Evolutionary conservation across 1,284 basidiomycete genomes (phyloP).

Genomic region (Fomes fomentarius): DNA sequence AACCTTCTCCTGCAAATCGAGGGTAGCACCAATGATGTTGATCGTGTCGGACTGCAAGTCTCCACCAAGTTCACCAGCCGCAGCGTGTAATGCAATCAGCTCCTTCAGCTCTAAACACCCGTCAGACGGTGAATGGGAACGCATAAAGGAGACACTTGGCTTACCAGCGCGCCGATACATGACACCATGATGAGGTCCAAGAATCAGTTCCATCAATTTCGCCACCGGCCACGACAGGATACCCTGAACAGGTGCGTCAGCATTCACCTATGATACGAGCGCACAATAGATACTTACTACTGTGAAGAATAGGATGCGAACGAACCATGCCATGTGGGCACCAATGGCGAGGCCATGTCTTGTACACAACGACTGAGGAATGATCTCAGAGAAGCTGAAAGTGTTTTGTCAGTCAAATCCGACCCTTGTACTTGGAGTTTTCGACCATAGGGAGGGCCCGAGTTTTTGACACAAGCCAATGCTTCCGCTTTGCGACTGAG

Average conservation of each 20-base stretch:
- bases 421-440: too few relatives aligned
- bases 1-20: slow-evolving; percentile 70
- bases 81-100: slow-evolving; percentile 70
- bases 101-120: slow-evolving; percentile 77
- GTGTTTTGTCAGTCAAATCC: too few relatives aligned
- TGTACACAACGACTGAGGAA: slow-evolving; percentile 88
- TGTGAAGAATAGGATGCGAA: slow-evolving; percentile 67
- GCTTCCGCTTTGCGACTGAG: too few relatives aligned
- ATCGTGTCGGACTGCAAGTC: slow-evolving; percentile 75
- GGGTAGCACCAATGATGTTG: slow-evolving; percentile 73
- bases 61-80: slow-evolving; percentile 57
- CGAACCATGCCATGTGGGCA: slow-evolving; percentile 85
- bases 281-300: slow-evolving; percentile 52
- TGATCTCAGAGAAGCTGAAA: slow-evolving; percentile 84
- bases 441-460: too few relatives aligned
- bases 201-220: slow-evolving; percentile 62
- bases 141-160: too few relatives aligned
- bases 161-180: slow-evolving; percentile 49
- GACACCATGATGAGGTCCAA: slow-evolving; percentile 66
- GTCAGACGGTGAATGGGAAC: too few relatives aligned
- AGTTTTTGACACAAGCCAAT: too few relatives aligned
- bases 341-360: slow-evolving; percentile 91
- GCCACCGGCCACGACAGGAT: slow-evolving; percentile 83
- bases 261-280: too few relatives aligned
- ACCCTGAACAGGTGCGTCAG: too few relatives aligned